Base-by-base conservation (phyloP, 768 basidiomycete genomes). In the Floccularia luteovirens region DNA sequence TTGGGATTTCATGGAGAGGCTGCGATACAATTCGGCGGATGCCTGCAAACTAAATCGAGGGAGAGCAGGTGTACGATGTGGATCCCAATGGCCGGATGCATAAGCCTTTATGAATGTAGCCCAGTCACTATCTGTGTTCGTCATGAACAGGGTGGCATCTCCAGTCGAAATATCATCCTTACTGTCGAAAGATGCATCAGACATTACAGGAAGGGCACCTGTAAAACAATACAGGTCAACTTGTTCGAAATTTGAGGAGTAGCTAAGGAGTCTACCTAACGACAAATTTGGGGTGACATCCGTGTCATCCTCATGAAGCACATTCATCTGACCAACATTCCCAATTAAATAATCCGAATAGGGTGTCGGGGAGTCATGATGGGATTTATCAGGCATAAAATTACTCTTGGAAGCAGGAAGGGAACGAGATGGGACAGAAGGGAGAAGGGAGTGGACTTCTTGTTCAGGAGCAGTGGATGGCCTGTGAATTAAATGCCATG, bases 31-130 rank as follows among this genome's bases (percentile, higher is more conserved):
- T 30, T 30, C 27, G 8, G 10, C 27, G 8, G 27, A 32, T 38
- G 46, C 20, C 20, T 43, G 37, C 22, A 50, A 46, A 37, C 44
- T 52, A 6, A 59, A 53, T 30, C 45, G 56, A 3, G 84, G 83
- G 4, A 69, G 74, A 44, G 71, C 74, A 2, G 85, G 86, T 0
- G 74, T 80, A 41, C 67, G 69, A 44, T 78, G 77, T 5, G 88
- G 86, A 54, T 87, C 84, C 88, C 88, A 91, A 44, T 75, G 70
- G 7, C 89, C 89, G 13, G 67, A 54, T 0, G 84, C 76, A 56
- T 91, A 91, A 0, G 84, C 79, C n/a, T 67, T 60, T 46, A 86
- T 77, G 56, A 90, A 91, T 0, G 75, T 74, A 13, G 71, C 66
- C 89, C 89, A 91, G 53, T 88, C 82, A 46, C 58, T 63, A 23